These are phyloP conservation scores for Punctularia strigosozonata DNA, from an alignment of 768 basidiomycete genomes.

Conservation along the genomic window DNA sequence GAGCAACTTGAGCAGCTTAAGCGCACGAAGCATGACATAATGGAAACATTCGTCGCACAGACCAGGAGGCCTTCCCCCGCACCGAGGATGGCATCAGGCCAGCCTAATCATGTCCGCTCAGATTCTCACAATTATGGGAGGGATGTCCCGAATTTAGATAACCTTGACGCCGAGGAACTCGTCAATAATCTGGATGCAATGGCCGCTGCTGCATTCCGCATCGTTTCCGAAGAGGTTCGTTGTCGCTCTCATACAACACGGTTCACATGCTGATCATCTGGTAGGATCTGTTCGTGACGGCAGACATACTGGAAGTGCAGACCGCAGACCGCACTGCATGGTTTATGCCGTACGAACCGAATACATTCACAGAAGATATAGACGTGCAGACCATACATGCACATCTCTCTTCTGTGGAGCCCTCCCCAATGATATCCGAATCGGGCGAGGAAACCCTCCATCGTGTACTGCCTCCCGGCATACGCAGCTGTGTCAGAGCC, in stretches of 20 bases:
- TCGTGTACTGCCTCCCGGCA: constrained; percentile 60
- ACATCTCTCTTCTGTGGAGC: constrained; percentile 60
- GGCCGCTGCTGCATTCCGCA: constrained; percentile 62
- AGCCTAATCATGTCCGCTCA: constrained; percentile 1
- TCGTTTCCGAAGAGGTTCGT: constrained; percentile 65
- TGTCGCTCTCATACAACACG: neutral
- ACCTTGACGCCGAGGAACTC: constrained; percentile 52
- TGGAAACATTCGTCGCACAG: constrained; percentile 4
- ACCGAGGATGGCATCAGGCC: neutral
- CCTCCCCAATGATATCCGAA: constrained; percentile 62
- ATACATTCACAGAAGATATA: constrained; percentile 43
- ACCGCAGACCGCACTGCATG: constrained; percentile 70
- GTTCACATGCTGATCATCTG: constrained; percentile 3
- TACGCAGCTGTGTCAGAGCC: constrained; percentile 68
- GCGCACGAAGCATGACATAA: too few species aligned
- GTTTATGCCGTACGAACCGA: constrained; percentile 52
- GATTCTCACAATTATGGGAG: constrained; percentile 17
- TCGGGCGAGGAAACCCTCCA: constrained; percentile 59
- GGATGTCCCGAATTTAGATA: constrained; percentile 53
- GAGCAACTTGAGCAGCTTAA: too few species aligned
- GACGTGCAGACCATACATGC: constrained; percentile 75
- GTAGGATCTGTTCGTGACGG: constrained; percentile 68
- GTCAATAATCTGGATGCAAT: constrained; percentile 73
- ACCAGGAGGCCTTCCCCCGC: constrained; percentile 7
- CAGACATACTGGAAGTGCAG: constrained; percentile 74